Base-by-base conservation (phyloP, 306 rosid species). In the Betula pendula region DNA sequence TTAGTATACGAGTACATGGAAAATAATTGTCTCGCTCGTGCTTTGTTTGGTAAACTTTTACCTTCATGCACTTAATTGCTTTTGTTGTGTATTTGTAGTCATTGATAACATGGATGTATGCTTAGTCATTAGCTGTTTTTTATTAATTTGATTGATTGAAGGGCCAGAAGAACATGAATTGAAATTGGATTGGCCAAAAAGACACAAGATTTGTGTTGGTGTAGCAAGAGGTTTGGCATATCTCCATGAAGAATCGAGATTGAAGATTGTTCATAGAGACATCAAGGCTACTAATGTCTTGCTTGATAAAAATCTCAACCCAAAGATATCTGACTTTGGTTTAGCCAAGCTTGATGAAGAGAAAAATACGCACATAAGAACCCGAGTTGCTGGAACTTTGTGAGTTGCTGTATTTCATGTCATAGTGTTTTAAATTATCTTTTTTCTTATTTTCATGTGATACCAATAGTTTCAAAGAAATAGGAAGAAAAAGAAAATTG, bases 241-340 rank as follows among this genome's bases (percentile, higher is more conserved):
- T 58, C 79, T 80, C 6, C 87, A 83, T 73, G 84, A 83, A 48
- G 87, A 80, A 59, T 83, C 87, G 22, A 79, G 76, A 77, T 47
- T 83, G 68, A 79, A 79, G 52, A 76, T 83, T 15, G 87, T 85
- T 71, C 89, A 85, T 72, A 78, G 89, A 70, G 87, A 85, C 59
- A 85, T 85, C 63, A 85, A 86, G 79, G 87, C 83, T 55, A 75
- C 89, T 66, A 86, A 86, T 50, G 68, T 86, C 5, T 44, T 86
- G 15, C 83, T 86, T 60, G 85, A 80, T 80, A 81, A 80, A 80
- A 56, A 77, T 78, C 82, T 83, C 7, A 67, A 48, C 52, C 79
- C 84, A 0, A 83, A 83, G 69, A 83, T 83, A 71, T 83, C 87
- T 0, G 79, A 83, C 87, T 83, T 83, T 44, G 81, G 87, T 71